Evolutionary conservation across 2,329 filamentous ascomycete genomes (phyloP).

Genomic region (Amphichorda felina): DNA sequence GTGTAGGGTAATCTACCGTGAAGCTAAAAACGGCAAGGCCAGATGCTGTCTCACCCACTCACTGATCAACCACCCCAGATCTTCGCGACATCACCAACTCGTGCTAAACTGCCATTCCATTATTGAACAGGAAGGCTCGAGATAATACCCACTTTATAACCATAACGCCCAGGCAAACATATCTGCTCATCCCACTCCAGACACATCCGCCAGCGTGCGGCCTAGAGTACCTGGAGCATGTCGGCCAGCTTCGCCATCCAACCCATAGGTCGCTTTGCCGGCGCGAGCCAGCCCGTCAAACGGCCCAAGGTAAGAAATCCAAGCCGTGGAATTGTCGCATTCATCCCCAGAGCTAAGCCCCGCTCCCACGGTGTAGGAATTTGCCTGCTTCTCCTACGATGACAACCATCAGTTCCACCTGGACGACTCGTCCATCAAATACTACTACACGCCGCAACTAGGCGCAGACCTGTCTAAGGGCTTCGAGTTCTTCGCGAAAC

Average conservation of each 20-base stretch:
- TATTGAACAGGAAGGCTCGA: no score
- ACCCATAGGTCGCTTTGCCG: conserved; percentile 57
- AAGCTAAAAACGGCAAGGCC: no score
- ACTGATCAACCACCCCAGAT: no score
- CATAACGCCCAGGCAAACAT: no score
- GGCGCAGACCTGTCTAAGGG: conserved; percentile 67
- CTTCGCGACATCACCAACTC: no score
- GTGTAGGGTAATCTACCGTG: no score
- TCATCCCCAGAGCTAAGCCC: neutral
- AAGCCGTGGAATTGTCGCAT: conserved; percentile 4
- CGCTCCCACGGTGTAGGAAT: conserved; percentile 54
- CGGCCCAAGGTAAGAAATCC: conserved; percentile 50
- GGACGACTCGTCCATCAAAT: conserved; percentile 70
- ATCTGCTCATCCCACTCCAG: no score
- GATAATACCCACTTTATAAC: no score
- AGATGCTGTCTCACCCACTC: no score
- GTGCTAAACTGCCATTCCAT: no score
- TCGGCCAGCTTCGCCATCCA: conserved; percentile 47
- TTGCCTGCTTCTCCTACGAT: conserved; percentile 89
- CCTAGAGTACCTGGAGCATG: neutral
- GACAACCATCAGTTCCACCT: conserved; percentile 64
- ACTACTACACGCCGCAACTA: conserved; percentile 71
- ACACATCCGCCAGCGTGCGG: neutral
- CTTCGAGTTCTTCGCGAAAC: conserved; percentile 71
- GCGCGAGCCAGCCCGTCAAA: conserved; percentile 57